These are phyloP conservation scores for Mycena olivaceomarginata DNA, from an alignment of 768 basidiomycete genomes.

Conservation along the genomic window DNA sequence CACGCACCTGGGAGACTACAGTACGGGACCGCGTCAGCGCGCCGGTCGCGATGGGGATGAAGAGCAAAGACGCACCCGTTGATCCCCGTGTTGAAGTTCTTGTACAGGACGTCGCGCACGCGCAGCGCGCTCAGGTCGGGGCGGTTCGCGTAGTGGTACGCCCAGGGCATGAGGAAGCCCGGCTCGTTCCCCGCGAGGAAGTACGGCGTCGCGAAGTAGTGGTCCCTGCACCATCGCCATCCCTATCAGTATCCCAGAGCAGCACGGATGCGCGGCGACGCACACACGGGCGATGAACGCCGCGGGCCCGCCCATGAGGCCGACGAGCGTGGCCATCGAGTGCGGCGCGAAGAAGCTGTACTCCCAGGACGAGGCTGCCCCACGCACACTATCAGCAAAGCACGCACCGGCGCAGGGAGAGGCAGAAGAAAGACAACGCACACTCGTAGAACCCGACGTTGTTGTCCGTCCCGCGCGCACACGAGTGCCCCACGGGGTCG, in stretches of 20 bases:
- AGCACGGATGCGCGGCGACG: constrained; percentile 28
- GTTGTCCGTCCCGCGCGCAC: constrained; percentile 69
- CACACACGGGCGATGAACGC: constrained; percentile 66
- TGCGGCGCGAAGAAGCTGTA: constrained; percentile 73
- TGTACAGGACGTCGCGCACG: constrained; percentile 64
- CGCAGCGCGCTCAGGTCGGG: constrained; percentile 69
- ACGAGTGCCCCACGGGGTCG: constrained; percentile 67
- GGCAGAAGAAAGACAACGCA: constrained; percentile 43
- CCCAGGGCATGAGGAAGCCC: constrained; percentile 67
- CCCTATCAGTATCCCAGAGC: not conserved
- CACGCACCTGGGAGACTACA: too few species aligned
- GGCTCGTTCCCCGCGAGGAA: constrained; percentile 71
- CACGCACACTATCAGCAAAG: not conserved
- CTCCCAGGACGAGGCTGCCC: constrained; percentile 71
- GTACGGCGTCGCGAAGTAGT: constrained; percentile 67
- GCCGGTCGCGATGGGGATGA: not conserved
- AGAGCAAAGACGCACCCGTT: constrained; percentile 57
- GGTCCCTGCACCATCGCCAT: constrained; percentile 53
- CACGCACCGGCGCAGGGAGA: not conserved
- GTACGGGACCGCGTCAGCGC: too few species aligned
- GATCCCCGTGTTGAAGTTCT: constrained; percentile 67
- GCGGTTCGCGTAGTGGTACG: constrained; percentile 70
- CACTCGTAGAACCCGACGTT: constrained; percentile 73
- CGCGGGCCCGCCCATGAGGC: constrained; percentile 66
- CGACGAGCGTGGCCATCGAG: constrained; percentile 67